Evolutionary conservation across 306 rosid genomes (phyloP), one percentile per base, ranked within the genome.

Genomic region (Vicia faba): DNA sequence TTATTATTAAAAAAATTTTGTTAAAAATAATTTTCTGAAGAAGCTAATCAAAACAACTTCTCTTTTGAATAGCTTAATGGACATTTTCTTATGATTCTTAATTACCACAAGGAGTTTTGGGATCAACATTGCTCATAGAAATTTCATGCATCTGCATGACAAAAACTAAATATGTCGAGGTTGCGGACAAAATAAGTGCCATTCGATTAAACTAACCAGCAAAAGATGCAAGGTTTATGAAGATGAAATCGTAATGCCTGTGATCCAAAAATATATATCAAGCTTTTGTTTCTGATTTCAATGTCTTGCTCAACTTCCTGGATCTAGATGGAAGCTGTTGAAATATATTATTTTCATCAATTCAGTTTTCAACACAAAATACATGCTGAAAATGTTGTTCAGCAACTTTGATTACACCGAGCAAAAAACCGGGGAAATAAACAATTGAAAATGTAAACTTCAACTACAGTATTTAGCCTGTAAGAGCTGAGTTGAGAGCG

Each of bases 401-500:
- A 63, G 74, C 57, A 59, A 61, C 82, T 69, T 78, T 70, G 79
- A 81, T 73, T 79, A 76, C 87, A 83, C 53, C 1, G 75, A 81
- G 66, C 76, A 61, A 64, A 78, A 79, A 58, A 70, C 59, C 56
- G 81, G 51, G 75, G 44, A 77, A 79, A 71, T 61, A 48, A 72
- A 15, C 74, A 46, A 61, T 28, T 19, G 38, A 51, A 73, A 45
- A 31, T 26, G 66, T 64, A 65, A 58, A 36, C 74, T 66, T 66
- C 44, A 49, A 61, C 53, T 79, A 75, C n/a, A 63, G 61, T 45
- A 71, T 69, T 61, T 81, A 88, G 86, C 91, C 96, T 9, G 92
- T 2, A 33, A 95, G 88, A 39, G 97, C 92, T 1, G 80, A n/a
- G 68, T 86, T 90, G 68, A 95, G 88, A 11, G 97, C 95, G 13